phyloP scores from a whole-genome alignment of 768 basidiomycete species.

The Boletus vermiculosoides region DNA sequence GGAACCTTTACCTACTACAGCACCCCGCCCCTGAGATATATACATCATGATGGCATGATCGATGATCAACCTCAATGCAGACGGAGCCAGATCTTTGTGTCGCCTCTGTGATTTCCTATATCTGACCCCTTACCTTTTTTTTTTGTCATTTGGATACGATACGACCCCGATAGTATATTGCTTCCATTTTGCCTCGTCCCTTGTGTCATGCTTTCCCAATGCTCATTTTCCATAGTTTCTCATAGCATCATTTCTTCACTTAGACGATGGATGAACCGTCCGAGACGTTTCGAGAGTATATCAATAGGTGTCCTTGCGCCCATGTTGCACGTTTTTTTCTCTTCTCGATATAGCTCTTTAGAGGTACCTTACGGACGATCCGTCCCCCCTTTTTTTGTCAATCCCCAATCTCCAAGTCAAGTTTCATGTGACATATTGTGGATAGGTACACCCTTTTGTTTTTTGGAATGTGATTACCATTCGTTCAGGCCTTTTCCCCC shows the following conservation, averaged over 20 bases:
- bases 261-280: neutral
- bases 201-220: neutral
- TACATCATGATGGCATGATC: neutral
- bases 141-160: neutral
- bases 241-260: neutral
- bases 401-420: neutral
- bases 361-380: constrained; percentile 3
- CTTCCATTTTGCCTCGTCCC: neutral
- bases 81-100: neutral
- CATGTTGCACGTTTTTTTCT: neutral
- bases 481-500: too few species aligned
- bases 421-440: neutral
- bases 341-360: neutral
- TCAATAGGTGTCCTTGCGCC: neutral
- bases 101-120: neutral
- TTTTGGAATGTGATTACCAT: too few species aligned
- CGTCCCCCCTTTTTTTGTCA: neutral
- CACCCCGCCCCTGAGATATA: neutral
- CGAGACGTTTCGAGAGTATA: neutral
- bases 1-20: neutral
- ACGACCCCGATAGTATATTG: neutral
- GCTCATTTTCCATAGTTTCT: neutral
- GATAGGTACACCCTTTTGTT: too few species aligned
- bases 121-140: neutral
- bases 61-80: neutral